Percentiles rank a stretch among this genome's conserved stretches.
Conservation (phyloP, 2,329 filamentous ascomycete species). For the Paraconiothyrium brasiliense region DNA sequence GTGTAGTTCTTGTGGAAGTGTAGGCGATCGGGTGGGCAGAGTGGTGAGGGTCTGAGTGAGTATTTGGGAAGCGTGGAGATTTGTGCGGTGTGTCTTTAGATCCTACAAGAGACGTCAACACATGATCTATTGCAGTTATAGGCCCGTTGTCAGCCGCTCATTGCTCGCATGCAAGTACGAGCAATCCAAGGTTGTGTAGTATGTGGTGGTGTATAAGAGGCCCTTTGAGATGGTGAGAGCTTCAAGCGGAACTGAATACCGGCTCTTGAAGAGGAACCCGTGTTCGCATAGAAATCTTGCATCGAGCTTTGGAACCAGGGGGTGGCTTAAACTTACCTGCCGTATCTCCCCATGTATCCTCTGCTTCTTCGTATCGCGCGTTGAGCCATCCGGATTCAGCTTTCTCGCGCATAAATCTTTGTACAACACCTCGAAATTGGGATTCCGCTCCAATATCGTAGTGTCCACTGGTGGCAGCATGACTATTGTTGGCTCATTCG, state of each 20-base stretch:
- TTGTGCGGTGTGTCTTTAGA: conserved; percentile 46
- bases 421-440: conserved; percentile 57
- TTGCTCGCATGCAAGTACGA: too few species aligned
- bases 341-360: conserved; percentile 52
- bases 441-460: conserved; percentile 49
- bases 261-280: too few species aligned
- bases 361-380: conserved; percentile 53
- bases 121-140: neutral
- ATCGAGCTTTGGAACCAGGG: neutral
- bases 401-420: conserved; percentile 55
- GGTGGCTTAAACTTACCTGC: conserved; percentile 42
- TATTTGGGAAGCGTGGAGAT: conserved; percentile 43
- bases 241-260: neutral
- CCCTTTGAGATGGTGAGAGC: neutral
- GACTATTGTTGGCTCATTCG: neutral
- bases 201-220: too few species aligned
- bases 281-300: neutral
- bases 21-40: conserved; percentile 45
- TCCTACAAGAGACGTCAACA: conserved; percentile 37
- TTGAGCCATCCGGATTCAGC: conserved; percentile 56
- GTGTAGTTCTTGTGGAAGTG: conserved; percentile 55
- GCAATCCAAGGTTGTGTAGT: too few species aligned
- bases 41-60: conserved; percentile 46
- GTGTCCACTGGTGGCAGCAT: conserved; percentile 57
- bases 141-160: neutral